Conservation (phyloP, 208 protist genomes). For the Leishmania guyanensis region DNA sequence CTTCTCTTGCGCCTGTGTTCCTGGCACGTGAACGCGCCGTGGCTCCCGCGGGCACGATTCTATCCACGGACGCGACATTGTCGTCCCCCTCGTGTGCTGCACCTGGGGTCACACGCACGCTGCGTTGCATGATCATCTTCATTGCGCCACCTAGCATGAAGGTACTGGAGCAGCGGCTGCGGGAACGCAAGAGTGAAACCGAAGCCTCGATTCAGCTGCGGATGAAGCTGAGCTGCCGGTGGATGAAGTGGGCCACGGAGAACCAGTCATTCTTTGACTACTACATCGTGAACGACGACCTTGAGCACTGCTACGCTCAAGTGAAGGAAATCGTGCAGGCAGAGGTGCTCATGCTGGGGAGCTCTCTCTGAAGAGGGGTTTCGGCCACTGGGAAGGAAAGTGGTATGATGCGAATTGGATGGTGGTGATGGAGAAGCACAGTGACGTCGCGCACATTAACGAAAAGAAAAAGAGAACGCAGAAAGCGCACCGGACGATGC, state of each 20-base stretch:
- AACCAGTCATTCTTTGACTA: constrained; percentile 70
- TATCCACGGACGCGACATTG: background rate
- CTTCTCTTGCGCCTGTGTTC: background rate
- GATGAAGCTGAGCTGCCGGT: constrained; percentile 50
- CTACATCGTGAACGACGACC: constrained; percentile 77
- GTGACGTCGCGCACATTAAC: background rate
- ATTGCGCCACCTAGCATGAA: constrained; percentile 68
- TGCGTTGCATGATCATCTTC: constrained; percentile 73
- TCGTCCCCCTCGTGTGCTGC: background rate
- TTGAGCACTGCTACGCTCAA: constrained; percentile 54
- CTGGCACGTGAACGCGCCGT: too few species aligned
- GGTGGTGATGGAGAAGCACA: background rate
- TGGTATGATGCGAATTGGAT: background rate
- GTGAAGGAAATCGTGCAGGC: constrained; percentile 39
- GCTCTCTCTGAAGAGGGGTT: constrained; percentile 25
- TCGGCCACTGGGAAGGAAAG: background rate
- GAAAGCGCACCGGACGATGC: background rate
- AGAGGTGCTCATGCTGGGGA: constrained; percentile 30
- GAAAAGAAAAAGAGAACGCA: background rate
- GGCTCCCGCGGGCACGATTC: background rate
- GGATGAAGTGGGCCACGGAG: constrained; percentile 57
- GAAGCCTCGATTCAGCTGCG: constrained; percentile 62
- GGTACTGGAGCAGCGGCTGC: constrained; percentile 73
- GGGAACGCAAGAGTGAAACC: constrained; percentile 83
- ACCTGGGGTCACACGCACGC: constrained; percentile 13